Evolutionary conservation across 352 stramenopile genomes (phyloP), one percentile per base, ranked within the genome.

Genomic region (Globisporangium paddicum): DNA sequence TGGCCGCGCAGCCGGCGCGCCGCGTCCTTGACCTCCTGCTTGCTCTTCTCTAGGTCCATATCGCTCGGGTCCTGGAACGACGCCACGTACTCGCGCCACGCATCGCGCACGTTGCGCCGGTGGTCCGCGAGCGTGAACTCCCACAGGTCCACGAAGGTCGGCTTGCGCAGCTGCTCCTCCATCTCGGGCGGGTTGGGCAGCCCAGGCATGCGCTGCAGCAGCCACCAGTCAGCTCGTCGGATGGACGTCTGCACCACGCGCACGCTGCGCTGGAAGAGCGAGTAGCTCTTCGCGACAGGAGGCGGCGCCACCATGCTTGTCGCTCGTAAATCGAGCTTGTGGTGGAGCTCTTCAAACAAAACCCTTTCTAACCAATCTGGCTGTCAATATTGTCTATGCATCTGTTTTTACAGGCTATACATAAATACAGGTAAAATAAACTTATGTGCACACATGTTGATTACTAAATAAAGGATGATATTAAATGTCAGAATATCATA

Each of bases 111-210:
- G 56, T 86, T 77, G 40, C 76, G 81, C 9, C 52, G 32, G 61
- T 95, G 83, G 66, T 95, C 86, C 2, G 66, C 74, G 38, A 86
- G 32, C 34, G 86, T 84, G 64, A 89, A 76, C 63, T 92, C 81
- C 82, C 82, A 95, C 47, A 95, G 72, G 55, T 95, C 81, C 14
- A 80, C 69, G 59, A 89, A 89, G 52, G 23, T 65, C 50, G 82
- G 78, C 34, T 76, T 41, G 19, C 69, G 68, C 52, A 82, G 41
- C 52, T 73, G 34, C 34, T 70, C 64, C 58, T 78, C 70, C 1
- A 76, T 56, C 58, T 95, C 79, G 3, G 79, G 83, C 28, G 86
- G 77, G 60, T 92, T 88, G 1, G 82, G 82, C 23, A 95, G 41
- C 9, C 86, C 86, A 0, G 80, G 78, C 67, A 91, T 86, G 40